Conservation (phyloP, 306 rosid species). For the Glycine latifolia region DNA sequence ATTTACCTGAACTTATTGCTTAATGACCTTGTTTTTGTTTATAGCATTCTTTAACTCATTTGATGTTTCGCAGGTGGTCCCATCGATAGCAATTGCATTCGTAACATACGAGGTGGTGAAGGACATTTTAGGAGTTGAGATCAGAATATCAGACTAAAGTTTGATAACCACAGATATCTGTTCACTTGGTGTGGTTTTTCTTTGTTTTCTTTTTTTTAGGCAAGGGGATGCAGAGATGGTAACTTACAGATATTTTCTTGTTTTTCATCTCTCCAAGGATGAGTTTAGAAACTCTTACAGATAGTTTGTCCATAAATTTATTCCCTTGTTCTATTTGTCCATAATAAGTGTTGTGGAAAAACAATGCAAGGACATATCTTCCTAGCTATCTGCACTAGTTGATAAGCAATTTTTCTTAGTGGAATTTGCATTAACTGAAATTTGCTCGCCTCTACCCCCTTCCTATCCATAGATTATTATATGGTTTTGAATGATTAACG, state of each 20-base stretch:
- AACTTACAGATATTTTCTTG: slow-evolving; percentile 56
- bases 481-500: too few relatives aligned
- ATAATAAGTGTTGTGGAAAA: slow-evolving; percentile 68
- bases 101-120: slow-evolving; percentile 94
- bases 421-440: slow-evolving; percentile 41
- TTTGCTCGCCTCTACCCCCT: too few relatives aligned
- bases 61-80: slow-evolving; percentile 82
- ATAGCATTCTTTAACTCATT: slow-evolving; percentile 31
- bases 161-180: slow-evolving; percentile 33
- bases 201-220: slow-evolving; percentile 65
- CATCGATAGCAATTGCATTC: slow-evolving; percentile 94
- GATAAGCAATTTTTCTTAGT: slow-evolving; percentile 53
- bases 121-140: slow-evolving; percentile 96
- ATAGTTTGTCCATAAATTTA: slow-evolving; percentile 72
- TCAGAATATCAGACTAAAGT: slow-evolving; percentile 87
- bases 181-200: slow-evolving; percentile 56
- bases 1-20: slow-evolving; percentile 2
- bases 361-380: slow-evolving; percentile 64
- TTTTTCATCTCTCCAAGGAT: slow-evolving; percentile 54
- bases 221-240: slow-evolving; percentile 70
- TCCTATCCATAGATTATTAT: too few relatives aligned
- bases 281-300: slow-evolving; percentile 59
- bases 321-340: slow-evolving; percentile 60
- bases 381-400: slow-evolving; percentile 52
- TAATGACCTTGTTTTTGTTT: slow-evolving; percentile 17